These are phyloP conservation scores for Angomonas ambiguus DNA, from an alignment of 208 protist species.

Conservation along the genomic window DNA sequence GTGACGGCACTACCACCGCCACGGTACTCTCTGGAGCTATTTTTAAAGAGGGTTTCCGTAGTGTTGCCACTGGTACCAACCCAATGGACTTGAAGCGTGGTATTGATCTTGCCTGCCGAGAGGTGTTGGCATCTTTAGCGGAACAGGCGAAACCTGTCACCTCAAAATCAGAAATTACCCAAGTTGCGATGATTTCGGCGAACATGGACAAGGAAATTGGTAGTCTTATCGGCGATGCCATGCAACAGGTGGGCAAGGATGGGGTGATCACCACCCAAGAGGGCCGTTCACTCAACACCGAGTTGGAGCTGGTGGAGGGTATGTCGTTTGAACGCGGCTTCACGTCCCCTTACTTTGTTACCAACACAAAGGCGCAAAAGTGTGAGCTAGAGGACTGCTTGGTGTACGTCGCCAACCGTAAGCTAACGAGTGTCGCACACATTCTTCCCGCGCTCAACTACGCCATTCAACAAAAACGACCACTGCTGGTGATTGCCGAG, in stretches of 20 bases:
- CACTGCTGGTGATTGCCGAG: conserved; percentile 87
- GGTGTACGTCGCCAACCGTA: conserved; percentile 92
- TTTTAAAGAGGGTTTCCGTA: conserved; percentile 97
- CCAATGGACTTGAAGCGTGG: conserved; percentile 99
- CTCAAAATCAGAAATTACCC: conserved; percentile 96
- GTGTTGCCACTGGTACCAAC: conserved; percentile 98
- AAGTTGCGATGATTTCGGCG: conserved; percentile 99
- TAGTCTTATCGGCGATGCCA: conserved; percentile 98
- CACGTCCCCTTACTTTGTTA: conserved; percentile 99
- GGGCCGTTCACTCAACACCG: conserved; percentile 97
- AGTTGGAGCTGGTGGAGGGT: conserved; percentile 98
- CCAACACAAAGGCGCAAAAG: conserved; percentile 97
- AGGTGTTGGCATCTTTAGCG: conserved; percentile 92
- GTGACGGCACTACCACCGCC: conserved; percentile 99
- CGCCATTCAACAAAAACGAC: conserved; percentile 78
- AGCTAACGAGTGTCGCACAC: conserved; percentile 72
- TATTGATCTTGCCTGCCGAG: conserved; percentile 96
- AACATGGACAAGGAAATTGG: conserved; percentile 99
- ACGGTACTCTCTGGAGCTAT: conserved; percentile 98
- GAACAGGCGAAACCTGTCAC: conserved; percentile 93
- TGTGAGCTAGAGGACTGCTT: conserved; percentile 95
- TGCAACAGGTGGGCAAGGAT: conserved; percentile 99
- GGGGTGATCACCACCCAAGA: conserved; percentile 99
- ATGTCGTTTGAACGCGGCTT: conserved; percentile 98
- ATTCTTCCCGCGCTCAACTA: conserved; percentile 84